Evolutionary conservation across 371 early-diverging fungal species (phyloP), one percentile per base, ranked within the genome.

Genomic region (Batkoa obscura): DNA sequence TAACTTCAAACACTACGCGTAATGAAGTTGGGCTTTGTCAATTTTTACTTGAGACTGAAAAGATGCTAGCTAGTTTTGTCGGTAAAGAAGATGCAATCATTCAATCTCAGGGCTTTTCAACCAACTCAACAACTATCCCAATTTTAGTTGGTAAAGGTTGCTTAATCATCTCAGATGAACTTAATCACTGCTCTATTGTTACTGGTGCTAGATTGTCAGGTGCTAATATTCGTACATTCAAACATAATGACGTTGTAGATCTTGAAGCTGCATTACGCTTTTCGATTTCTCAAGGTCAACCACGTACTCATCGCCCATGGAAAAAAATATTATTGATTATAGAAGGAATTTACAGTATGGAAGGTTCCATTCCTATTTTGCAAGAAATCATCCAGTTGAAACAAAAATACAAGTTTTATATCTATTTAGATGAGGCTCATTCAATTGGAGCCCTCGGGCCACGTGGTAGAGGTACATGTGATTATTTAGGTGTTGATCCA

Each of bases 381-480:
- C 89, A 89, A 38, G 88, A 87, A 60, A 78, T 99, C 39, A 70
- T 99, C 39, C 87, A 78, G 50, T 70, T 99, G 55, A 94, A 93
- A 66, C 80, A 83, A 58, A 88, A 90, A 71, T 99, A 94, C 76
- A 92, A 78, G 81, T 99, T 95, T 72, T 94, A 94, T 71, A 72
- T 99, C 55, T 99, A 94, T 72, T 81, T 99, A 1, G 99, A 99
- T 68, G 99, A 99, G 69, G 99, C 99, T 3, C 99, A 99, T 67
- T 97, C 98, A 17, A 91, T 99, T 59, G 99, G 99, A 50, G 98
- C 98, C 5, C 64, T 95, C 60, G 96, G 95, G 46, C 80, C 81
- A 61, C 78, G 81, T 48, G 97, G 99, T 17, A 80, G 98, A 42
- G 99, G 99, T 55, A 83, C 98, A 33, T 98, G 98, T 70, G 99